Conservation (phyloP, 345 rosid species). For the Hypericum perforatum region DNA sequence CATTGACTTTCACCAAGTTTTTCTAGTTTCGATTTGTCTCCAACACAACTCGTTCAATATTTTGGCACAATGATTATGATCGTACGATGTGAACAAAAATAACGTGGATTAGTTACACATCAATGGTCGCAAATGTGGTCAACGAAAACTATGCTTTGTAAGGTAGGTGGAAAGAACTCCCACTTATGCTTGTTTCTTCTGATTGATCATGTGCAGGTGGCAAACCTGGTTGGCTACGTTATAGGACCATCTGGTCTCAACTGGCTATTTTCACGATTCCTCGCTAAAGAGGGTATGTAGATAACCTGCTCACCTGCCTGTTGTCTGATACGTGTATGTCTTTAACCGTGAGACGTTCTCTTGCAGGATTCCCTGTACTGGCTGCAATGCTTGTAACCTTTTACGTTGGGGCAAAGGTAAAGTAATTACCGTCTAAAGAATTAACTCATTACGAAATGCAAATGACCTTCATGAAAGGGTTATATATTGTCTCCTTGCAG, state of each 20-base stretch:
- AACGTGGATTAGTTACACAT: too few species aligned
- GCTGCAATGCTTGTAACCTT: conserved; percentile 53
- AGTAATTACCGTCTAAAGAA: too few species aligned
- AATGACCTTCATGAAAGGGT: too few species aligned
- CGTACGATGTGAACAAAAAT: too few species aligned
- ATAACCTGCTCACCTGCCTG: background rate
- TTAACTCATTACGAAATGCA: too few species aligned
- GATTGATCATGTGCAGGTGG: conserved; percentile 41
- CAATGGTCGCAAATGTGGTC: too few species aligned
- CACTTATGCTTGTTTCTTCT: background rate
- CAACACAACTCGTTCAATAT: background rate
- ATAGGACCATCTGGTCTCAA: conserved; percentile 72
- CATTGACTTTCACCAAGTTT: background rate
- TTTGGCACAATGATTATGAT: too few species aligned
- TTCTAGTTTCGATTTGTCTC: background rate
- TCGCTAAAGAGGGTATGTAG: conserved; percentile 48
- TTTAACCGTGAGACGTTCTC: conserved; percentile 6
- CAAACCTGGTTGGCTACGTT: conserved; percentile 90
- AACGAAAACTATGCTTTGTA: too few species aligned
- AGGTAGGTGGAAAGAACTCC: too few species aligned
- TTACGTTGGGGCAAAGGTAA: conserved; percentile 78
- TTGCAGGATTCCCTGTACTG: conserved; percentile 55
- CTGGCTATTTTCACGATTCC: conserved; percentile 64
- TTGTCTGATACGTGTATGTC: conserved; percentile 1
- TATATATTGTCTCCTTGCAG: too few species aligned